These are phyloP conservation scores for Cynanchum wilfordii DNA, from an alignment of 257 asterid species.

Conservation along the genomic window DNA sequence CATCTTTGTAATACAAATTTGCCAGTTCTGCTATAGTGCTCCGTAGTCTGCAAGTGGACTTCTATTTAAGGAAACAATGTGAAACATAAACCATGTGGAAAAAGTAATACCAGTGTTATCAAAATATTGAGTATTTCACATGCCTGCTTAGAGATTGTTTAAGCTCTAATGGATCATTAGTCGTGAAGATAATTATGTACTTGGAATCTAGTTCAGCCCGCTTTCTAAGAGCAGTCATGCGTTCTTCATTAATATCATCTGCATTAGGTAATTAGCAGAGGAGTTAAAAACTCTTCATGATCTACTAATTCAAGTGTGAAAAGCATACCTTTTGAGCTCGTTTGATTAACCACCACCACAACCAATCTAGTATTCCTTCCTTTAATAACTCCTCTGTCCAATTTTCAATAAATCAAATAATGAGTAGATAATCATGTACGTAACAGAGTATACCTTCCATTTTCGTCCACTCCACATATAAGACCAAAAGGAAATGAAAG, in stretches of 20 bases:
- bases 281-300: neutral
- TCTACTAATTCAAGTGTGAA: constrained; percentile 4
- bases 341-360: constrained; percentile 61
- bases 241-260: constrained; percentile 92
- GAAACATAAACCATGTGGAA: constrained; percentile 6
- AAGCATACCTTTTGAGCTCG: constrained; percentile 59
- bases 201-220: constrained; percentile 90
- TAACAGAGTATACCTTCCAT: neutral
- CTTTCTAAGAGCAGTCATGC: constrained; percentile 80
- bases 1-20: constrained; percentile 72
- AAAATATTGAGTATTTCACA: constrained; percentile 17
- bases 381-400: constrained; percentile 57
- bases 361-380: constrained; percentile 83
- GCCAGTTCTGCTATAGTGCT: constrained; percentile 65
- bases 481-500: neutral
- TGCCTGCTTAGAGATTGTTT: constrained; percentile 84
- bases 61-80: constrained; percentile 15
- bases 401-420: constrained; percentile 7
- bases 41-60: constrained; percentile 56
- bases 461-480: neutral
- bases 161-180: constrained; percentile 59
- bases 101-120: constrained; percentile 6
- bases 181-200: constrained; percentile 52
- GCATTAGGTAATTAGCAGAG: constrained; percentile 21
- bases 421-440: neutral